A percentile compares a stretch with the other conserved stretches of the same genome.
phyloP scores from a whole-genome alignment of 2,329 filamentous ascomycete species.

The Diaporthe vexans region DNA sequence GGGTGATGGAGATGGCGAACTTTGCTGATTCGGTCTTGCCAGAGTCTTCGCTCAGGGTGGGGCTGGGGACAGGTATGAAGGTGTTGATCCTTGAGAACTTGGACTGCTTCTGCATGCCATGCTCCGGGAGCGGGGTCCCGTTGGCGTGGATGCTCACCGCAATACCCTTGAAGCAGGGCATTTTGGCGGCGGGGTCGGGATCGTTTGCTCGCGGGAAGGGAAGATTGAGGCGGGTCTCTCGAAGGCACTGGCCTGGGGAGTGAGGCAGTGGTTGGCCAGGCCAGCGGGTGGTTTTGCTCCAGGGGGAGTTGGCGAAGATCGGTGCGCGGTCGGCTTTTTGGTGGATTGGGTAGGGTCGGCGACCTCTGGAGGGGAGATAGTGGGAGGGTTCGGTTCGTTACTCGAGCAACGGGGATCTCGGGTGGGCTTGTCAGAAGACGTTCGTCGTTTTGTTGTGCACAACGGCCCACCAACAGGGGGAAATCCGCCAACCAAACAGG shows the following conservation, averaged over 20 bases:
- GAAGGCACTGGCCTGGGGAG: not conserved
- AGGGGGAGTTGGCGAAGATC: not conserved
- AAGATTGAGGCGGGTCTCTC: constrained; percentile 1
- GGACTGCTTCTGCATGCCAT: constrained; percentile 95
- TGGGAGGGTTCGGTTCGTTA: not conserved
- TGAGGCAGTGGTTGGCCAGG: constrained; percentile 8
- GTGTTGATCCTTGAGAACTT: constrained; percentile 93
- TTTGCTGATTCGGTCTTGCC: constrained; percentile 92
- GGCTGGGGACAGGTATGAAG: constrained; percentile 95
- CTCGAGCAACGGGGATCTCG: constrained; percentile 21
- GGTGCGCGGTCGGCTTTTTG: constrained; percentile 1
- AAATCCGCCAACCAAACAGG: not conserved
- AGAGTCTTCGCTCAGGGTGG: constrained; percentile 78
- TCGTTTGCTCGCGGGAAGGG: constrained; percentile 1
- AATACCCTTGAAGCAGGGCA: constrained; percentile 99
- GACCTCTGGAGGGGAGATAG: not conserved
- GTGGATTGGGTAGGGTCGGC: not conserved
- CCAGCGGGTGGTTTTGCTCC: not conserved
- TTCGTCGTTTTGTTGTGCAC: constrained; percentile 1
- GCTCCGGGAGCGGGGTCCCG: constrained; percentile 86
- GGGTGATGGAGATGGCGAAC: constrained; percentile 97
- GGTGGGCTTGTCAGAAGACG: constrained; percentile 20
- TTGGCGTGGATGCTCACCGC: constrained; percentile 95
- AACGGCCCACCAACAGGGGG: constrained; percentile 11
- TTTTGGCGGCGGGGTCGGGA: constrained; percentile 53